These are phyloP conservation scores for Fusarium multiceps DNA, from an alignment of 2,329 filamentous ascomycete species.

Conservation along the genomic window DNA sequence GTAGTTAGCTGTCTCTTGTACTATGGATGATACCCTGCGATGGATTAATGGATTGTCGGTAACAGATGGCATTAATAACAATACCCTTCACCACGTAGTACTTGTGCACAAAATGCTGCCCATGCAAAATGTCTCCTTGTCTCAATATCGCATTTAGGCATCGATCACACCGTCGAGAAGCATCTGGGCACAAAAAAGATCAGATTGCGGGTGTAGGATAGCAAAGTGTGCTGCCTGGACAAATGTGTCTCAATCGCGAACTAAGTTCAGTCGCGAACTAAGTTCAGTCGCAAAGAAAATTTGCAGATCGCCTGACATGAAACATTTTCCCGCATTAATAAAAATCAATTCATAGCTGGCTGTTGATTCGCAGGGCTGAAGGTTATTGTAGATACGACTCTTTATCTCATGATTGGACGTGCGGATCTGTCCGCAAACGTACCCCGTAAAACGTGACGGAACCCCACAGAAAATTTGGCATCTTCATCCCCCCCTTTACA, in stretches of 20 bases:
- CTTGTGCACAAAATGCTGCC: not conserved
- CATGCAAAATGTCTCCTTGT: fast-evolving
- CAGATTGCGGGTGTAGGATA: too few relatives aligned
- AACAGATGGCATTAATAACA: not conserved
- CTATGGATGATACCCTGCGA: not conserved
- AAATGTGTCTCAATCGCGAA: too few relatives aligned
- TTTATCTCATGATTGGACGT: not conserved
- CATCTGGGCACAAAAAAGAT: too few relatives aligned
- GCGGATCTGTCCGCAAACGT: not conserved
- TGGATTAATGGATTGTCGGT: not conserved
- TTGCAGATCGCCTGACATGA: not conserved
- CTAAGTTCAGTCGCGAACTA: not conserved
- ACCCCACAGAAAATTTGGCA: slow-evolving; percentile 19
- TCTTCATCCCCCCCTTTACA: slow-evolving; percentile 9
- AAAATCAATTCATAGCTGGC: not conserved
- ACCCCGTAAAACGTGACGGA: not conserved
- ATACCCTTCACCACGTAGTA: not conserved
- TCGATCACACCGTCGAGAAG: too few relatives aligned
- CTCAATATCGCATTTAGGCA: too few relatives aligned
- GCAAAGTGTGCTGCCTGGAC: too few relatives aligned
- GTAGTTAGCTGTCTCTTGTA: too few relatives aligned
- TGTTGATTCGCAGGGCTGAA: not conserved
- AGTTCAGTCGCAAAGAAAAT: not conserved
- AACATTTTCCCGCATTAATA: not conserved
- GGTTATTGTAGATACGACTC: not conserved